phyloP scores from a whole-genome alignment of 371 early-diverging fungal genomes.

The Gilbertella persicaria region DNA sequence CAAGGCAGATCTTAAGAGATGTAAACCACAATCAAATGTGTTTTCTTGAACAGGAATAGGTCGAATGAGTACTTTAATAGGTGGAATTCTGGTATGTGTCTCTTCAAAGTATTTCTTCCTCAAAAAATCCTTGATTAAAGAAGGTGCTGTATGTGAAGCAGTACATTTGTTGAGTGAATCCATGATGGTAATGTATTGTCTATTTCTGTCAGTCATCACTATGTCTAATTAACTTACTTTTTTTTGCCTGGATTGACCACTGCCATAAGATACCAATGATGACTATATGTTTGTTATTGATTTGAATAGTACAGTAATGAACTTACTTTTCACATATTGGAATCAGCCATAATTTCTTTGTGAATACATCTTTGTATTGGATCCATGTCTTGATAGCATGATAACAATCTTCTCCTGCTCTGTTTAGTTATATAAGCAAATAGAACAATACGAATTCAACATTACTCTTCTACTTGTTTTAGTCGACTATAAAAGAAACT shows the following conservation, averaged over 20 bases:
- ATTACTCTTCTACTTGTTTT: neutral
- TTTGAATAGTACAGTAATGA: too few species aligned
- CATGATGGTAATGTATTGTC: neutral
- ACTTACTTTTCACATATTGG: neutral
- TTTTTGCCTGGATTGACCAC: neutral
- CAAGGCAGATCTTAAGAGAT: neutral
- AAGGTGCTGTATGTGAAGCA: neutral
- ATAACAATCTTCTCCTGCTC: neutral
- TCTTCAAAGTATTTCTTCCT: neutral
- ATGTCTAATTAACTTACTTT: too few species aligned
- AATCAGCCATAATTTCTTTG: neutral
- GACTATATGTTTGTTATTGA: neutral
- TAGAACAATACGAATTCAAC: too few species aligned
- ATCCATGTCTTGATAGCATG: neutral
- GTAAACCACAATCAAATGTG: neutral
- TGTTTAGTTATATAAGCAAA: neutral
- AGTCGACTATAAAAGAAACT: neutral
- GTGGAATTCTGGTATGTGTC: neutral
- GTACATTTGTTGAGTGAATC: neutral
- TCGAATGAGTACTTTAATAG: neutral
- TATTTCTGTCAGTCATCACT: too few species aligned
- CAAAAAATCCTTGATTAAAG: neutral
- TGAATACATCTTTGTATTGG: neutral
- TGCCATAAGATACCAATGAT: neutral
- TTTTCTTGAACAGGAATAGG: neutral